These are phyloP conservation scores for Sarocladium kiliense DNA, from an alignment of 2,329 filamentous ascomycete species.

Conservation along the genomic window DNA sequence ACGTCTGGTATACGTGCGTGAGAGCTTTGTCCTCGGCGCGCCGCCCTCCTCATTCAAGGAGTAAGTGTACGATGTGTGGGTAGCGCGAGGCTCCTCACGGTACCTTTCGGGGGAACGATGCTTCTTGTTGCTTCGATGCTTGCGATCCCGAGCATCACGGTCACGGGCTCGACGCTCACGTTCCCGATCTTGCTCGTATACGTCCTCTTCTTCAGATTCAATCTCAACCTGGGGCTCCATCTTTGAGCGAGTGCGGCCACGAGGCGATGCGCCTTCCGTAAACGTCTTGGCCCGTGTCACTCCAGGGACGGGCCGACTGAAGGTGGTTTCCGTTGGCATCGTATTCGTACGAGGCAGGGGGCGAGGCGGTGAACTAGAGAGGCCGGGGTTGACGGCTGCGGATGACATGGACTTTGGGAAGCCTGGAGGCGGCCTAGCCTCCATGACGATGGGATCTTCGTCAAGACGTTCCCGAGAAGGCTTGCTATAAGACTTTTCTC, in stretches of 20 bases:
- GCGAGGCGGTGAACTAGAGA: constrained; percentile 28
- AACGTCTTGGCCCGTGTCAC: constrained; percentile 29
- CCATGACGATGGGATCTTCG: constrained; percentile 22
- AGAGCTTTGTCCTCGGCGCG: constrained; percentile 19
- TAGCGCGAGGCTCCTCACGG: background rate
- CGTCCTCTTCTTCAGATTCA: constrained; percentile 29
- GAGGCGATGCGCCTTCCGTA: constrained; percentile 19
- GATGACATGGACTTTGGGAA: constrained; percentile 4
- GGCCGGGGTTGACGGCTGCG: constrained; percentile 11
- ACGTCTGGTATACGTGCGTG: constrained; percentile 20
- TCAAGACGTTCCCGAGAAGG: constrained; percentile 26
- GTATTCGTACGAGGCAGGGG: constrained; percentile 27
- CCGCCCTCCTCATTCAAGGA: constrained; percentile 2
- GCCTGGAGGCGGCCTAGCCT: constrained; percentile 20
- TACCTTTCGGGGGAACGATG: constrained; percentile 27
- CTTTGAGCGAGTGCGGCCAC: constrained; percentile 32
- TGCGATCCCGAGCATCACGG: constrained; percentile 21
- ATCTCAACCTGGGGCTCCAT: constrained; percentile 29
- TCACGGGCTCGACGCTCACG: constrained; percentile 7
- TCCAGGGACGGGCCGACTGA: constrained; percentile 22
- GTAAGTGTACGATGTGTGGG: background rate
- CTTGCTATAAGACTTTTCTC: constrained; percentile 25
- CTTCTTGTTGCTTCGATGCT: constrained; percentile 30
- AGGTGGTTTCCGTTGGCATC: constrained; percentile 25
- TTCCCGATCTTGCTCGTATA: constrained; percentile 17